Evolutionary conservation across 495 filamentous ascomycete genomes (phyloP), one percentile per base, ranked within the genome.

Genomic region (Lasiosphaeris hirsuta): DNA sequence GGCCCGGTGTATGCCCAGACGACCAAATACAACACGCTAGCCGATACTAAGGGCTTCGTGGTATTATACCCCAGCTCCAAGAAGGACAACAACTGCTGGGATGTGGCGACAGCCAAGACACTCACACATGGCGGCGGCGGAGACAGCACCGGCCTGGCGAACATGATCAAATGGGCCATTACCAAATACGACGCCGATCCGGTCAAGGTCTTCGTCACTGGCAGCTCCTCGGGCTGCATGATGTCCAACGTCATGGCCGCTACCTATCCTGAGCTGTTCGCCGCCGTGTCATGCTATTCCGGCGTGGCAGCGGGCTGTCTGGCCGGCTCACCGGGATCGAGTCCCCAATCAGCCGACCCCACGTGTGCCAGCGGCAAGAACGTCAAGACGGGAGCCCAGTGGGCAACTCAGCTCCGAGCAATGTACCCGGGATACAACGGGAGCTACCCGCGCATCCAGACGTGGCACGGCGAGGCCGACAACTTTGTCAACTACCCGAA

Each of bases 131-230:
- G 78, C 43, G 78, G 76, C 33, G 76, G 75, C 35, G 78, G 80
- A 19, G 79, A 83, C 68, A 69, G 68, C 61, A 69, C 70, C 39
- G 72, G 75, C 9, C 75, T 83, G 44, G 76, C 73, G 41, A 80
- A 76, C 66, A 84, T 86, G 79, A 42, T 82, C 23, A 71, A 67
- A 23, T 81, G 75, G 64, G 67, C 76, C 17, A 66, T 77, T 40
- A 17, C 59, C 8, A 70, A 70, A n/a, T 81, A 79, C 66, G 65
- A 68, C 19, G 78, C 69, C 18, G 76, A 82, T 60, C 57, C 72
- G 0, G 58, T 62, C 51, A 75, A 72, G 44, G 68, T 81, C 36
- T 82, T 71, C 42, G 75, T 75, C 14, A 76, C 71, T 7, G 78
- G 78, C 34, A 70, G 67, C 3, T 77, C 73, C 6, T 81, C 79